Conservation (phyloP, 176 grass and related monocot species). For the Eremochloa ophiuroides region DNA sequence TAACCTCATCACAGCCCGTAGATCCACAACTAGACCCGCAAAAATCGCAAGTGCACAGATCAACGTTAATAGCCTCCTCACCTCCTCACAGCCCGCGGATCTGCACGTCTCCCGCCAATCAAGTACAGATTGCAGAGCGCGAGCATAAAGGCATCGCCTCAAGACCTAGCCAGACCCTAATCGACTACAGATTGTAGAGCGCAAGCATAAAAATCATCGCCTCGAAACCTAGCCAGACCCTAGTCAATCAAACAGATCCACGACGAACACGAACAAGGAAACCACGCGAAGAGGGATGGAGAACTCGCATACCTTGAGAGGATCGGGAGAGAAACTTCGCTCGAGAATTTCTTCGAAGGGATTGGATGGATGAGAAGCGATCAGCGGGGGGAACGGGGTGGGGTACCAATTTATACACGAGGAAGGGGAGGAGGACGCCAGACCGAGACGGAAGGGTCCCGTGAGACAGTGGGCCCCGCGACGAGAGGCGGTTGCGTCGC, state of each 20-base stretch:
- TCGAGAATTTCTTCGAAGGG: neutral
- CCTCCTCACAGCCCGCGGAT: too few species aligned
- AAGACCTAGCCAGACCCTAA: too few species aligned
- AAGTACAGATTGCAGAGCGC: too few species aligned
- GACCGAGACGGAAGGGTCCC: neutral
- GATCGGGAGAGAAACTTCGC: neutral
- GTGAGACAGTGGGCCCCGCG: neutral
- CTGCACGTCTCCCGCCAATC: neutral
- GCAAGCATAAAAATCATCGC: neutral
- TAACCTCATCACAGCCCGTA: too few species aligned
- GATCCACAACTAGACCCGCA: too few species aligned
- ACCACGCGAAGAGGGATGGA: neutral
- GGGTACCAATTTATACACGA: conserved; percentile 13
- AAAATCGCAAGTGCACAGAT: too few species aligned
- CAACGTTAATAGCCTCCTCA: too few species aligned
- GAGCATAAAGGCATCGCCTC: too few species aligned
- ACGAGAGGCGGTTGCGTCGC: neutral
- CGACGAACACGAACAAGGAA: neutral
- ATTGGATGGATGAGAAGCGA: neutral
- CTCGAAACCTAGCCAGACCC: neutral
- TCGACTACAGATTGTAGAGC: neutral
- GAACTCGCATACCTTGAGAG: conserved; percentile 25
- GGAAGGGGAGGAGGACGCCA: neutral
- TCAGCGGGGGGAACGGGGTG: too few species aligned
- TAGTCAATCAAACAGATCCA: neutral